Evolutionary conservation across 139 green algal species (phyloP), one percentile per base, ranked within the genome.

Genomic region (Gonium pectorale): DNA sequence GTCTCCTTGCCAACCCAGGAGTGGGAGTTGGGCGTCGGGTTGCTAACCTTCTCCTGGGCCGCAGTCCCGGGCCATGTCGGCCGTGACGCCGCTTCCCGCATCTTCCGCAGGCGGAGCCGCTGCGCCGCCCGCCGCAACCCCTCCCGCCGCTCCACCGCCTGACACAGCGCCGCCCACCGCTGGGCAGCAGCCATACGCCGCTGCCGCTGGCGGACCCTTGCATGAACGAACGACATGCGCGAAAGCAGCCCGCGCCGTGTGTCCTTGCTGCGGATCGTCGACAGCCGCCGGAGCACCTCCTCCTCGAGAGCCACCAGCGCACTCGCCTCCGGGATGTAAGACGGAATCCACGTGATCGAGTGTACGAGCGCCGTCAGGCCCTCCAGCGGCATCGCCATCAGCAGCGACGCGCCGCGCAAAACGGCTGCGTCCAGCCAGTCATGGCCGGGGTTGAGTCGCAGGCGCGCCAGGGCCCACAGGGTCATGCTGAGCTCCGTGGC

Each of bases 401-500:
- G 56, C 54, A 81, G 15, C 2, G 37, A 9, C 37, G 29, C 2
- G 6, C 11, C 37, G n/a, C 56, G 73, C 29, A 4, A 5, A 8
- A 15, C 37, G 29, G 54, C 54, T 22, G 21, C 6, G 1, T 54
- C 54, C 38, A 69, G 27, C 73, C 73, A 81, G 5, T 6, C 54
- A 5, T 2, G 27, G 2, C 73, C 38, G 1, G 54, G 73, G 2
- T 41, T 27, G 37, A 29, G 5, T 8, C 56, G 37, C 38, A 81
- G 38, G 27, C 40, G 54, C 11, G 17, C 37, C 54, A 81, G 38
- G 26, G 73, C 54, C 73, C 73, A 81, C 37, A 81, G 21, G 19
- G 31, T 56, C 73, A 81, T 69, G 73, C 37, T 52, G 0, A 81
- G 38, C 56, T 81, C 73, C 73, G 5, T 3, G 9, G n/a, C 27